These are phyloP conservation scores for Eleusine coracana DNA, from an alignment of 176 grass and related monocot species.

Conservation along the genomic window DNA sequence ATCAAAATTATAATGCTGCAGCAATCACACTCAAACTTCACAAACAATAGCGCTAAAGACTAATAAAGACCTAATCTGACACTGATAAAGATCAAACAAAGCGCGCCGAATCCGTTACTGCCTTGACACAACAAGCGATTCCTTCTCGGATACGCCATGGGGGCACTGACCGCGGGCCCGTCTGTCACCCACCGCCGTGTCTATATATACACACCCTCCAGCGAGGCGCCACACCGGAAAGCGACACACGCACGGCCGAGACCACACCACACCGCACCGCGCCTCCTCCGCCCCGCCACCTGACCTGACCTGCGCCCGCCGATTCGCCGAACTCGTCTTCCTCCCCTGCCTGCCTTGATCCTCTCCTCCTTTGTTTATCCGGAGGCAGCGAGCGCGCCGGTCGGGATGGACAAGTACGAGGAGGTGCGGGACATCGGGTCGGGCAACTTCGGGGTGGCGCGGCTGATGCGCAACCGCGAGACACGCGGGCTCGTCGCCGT, in stretches of 20 bases:
- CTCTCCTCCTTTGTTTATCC: neutral
- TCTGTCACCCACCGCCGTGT: neutral
- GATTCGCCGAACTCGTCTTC: conserved; percentile 31
- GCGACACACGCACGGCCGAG: conserved; percentile 36
- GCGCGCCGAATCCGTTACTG: neutral
- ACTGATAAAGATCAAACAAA: conserved; percentile 1
- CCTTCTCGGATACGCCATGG: conserved; percentile 18
- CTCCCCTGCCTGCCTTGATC: neutral
- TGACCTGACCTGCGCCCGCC: conserved; percentile 37
- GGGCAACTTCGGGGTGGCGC: conserved; percentile 91
- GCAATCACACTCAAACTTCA: no score
- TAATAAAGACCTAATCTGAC: neutral
- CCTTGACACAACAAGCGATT: conserved; percentile 10
- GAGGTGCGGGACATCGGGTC: conserved; percentile 78
- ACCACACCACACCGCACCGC: conserved; percentile 10
- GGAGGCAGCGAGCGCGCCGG: neutral
- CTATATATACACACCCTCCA: conserved; percentile 28
- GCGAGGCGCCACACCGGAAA: conserved; percentile 39
- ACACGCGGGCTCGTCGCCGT: conserved; percentile 84
- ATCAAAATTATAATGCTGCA: neutral
- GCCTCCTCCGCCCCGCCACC: conserved; percentile 36
- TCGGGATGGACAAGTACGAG: conserved; percentile 82
- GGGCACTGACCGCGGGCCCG: conserved; percentile 15
- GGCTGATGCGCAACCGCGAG: conserved; percentile 76
- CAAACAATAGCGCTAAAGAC: neutral